A percentile compares a stretch with the other conserved stretches of the same genome.
Conservation (phyloP, 495 filamentous ascomycete species). For the Cercophora scortea region DNA sequence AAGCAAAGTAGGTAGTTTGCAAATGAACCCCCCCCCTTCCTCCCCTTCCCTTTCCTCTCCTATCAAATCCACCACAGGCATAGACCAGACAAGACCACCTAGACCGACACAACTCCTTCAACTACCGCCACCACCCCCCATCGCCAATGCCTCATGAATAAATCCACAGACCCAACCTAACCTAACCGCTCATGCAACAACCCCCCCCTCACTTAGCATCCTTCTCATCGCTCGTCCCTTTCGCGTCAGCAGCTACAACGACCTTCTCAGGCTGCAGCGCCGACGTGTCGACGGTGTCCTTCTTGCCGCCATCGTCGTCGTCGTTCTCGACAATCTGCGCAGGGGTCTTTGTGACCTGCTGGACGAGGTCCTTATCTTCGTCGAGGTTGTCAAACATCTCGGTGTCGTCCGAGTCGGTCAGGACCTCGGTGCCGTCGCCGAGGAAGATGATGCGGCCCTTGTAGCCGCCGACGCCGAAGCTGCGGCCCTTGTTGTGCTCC, state of each 20-base stretch:
- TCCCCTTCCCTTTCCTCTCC: too few relatives aligned
- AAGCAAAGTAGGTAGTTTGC: too few relatives aligned
- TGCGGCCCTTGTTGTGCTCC: constrained; percentile 45
- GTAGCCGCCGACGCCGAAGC: constrained; percentile 52
- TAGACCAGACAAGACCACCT: too few relatives aligned
- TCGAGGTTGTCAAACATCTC: constrained; percentile 89
- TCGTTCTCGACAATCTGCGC: too few relatives aligned
- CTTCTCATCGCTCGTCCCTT: not conserved
- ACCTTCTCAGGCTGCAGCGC: not conserved
- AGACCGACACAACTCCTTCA: too few relatives aligned
- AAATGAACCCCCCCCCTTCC: too few relatives aligned
- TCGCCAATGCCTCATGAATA: too few relatives aligned
- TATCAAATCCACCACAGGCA: too few relatives aligned
- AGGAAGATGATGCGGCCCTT: constrained; percentile 84
- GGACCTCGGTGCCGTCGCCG: constrained; percentile 85
- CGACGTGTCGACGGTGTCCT: not conserved
- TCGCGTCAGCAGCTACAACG: not conserved
- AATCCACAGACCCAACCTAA: too few relatives aligned
- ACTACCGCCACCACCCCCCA: too few relatives aligned
- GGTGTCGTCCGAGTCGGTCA: constrained; percentile 77
- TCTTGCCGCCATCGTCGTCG: constrained; percentile 19
- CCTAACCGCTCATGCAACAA: too few relatives aligned
- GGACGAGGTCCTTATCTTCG: constrained; percentile 68
- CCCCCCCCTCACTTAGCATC: not conserved
- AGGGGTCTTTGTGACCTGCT: constrained; percentile 30